phyloP scores from a whole-genome alignment of 306 rosid species.

The Cucurbita pepo region DNA sequence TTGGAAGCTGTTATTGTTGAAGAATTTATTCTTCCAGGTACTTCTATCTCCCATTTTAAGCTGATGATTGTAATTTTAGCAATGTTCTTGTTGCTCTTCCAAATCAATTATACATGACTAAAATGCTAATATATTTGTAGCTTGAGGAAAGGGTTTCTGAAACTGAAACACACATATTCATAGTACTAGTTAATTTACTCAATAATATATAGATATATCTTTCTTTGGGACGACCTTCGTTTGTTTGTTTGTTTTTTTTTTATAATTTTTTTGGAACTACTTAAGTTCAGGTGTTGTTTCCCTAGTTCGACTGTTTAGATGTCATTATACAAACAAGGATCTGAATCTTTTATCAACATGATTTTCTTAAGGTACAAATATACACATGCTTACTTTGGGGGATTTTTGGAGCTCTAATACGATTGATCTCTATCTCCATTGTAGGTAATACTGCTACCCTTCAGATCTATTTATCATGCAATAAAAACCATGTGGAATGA shows the following conservation, averaged over 20 bases:
- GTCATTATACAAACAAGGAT: neutral
- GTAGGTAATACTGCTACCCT: slow-evolving; percentile 30
- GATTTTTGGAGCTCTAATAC: slow-evolving; percentile 85
- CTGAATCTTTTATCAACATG: neutral
- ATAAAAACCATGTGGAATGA: neutral
- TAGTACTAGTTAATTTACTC: neutral
- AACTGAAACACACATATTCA: neutral
- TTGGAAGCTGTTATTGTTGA: slow-evolving; percentile 61
- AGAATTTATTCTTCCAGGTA: slow-evolving; percentile 78
- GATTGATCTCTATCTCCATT: slow-evolving; percentile 82
- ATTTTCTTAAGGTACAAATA: slow-evolving; percentile 57
- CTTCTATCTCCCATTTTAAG: neutral
- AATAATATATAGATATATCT: neutral
- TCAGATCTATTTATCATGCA: neutral
- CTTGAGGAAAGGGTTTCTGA: neutral
- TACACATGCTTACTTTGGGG: slow-evolving; percentile 68
- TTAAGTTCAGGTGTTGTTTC: neutral
- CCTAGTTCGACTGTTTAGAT: neutral
- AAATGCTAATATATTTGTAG: neutral
- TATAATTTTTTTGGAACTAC: neutral
- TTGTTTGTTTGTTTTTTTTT: neutral
- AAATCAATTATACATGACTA: neutral
- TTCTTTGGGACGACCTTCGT: neutral
- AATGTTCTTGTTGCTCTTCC: neutral
- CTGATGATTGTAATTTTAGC: neutral